A percentile compares a stretch with the other conserved stretches of the same genome.
Evolutionary conservation across 306 rosid species (phyloP).

Genomic region (Biancaea sappan): DNA sequence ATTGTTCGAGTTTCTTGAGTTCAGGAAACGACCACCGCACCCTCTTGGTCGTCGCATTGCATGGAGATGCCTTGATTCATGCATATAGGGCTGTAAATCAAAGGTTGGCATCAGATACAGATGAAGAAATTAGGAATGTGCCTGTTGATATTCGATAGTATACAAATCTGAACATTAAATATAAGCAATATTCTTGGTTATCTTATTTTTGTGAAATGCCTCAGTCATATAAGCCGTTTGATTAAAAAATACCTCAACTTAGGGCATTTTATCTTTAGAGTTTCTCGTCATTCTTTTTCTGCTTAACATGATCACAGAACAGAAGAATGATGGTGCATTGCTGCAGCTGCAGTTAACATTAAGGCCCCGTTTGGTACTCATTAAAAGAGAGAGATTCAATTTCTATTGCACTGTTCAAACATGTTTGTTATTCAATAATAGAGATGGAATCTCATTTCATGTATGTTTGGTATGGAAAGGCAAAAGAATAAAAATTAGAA

Average conservation of each 20-base stretch:
- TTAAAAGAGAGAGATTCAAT: no score
- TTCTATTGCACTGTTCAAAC: no score
- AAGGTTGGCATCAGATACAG: not conserved
- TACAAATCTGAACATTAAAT: not conserved
- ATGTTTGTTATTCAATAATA: no score
- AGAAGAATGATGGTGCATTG: no score
- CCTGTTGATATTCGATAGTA: not conserved
- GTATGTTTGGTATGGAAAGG: no score
- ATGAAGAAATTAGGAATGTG: not conserved
- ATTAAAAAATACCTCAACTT: not conserved
- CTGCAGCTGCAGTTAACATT: no score
- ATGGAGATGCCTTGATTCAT: constrained; percentile 94
- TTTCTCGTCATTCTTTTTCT: not conserved
- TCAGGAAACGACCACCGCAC: constrained; percentile 91
- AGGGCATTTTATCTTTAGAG: not conserved
- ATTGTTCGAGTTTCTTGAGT: constrained; percentile 45
- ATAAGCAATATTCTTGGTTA: constrained; percentile 21
- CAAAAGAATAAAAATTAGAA: no score
- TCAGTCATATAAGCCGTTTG: not conserved
- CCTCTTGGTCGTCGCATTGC: constrained; percentile 97
- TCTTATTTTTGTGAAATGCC: not conserved
- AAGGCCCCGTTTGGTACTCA: no score
- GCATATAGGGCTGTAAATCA: constrained; percentile 83
- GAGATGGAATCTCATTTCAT: no score
- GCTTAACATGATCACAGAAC: not conserved